phyloP scores from a whole-genome alignment of 495 filamentous ascomycete species.

The Bacidia rubella region DNA sequence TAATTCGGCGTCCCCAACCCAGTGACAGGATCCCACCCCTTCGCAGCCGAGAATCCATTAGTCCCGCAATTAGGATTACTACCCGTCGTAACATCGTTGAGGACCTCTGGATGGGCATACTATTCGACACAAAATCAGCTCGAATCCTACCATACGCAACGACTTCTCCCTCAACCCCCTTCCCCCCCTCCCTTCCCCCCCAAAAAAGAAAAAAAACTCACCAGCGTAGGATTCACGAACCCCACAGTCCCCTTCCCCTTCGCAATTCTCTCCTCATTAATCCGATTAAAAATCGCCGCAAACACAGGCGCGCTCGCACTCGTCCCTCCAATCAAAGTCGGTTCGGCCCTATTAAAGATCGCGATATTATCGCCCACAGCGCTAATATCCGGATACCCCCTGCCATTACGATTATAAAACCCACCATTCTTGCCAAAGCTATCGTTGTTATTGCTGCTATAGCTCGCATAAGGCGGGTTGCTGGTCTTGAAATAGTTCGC shows the following conservation, averaged over 20 bases:
- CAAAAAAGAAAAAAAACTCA: background rate
- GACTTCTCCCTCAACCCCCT: too few relatives aligned
- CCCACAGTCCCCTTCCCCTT: constrained; percentile 43
- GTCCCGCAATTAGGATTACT: constrained; percentile 45
- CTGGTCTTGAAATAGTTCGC: constrained; percentile 34
- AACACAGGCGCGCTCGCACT: constrained; percentile 45
- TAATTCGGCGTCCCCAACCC: constrained; percentile 26
- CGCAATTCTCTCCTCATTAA: constrained; percentile 49
- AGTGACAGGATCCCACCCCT: constrained; percentile 24
- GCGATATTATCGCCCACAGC: constrained; percentile 44
- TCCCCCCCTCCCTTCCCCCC: background rate
- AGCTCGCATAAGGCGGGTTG: constrained; percentile 27
- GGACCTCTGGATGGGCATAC: constrained; percentile 45
- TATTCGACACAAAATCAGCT: background rate
- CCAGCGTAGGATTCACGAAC: constrained; percentile 44
- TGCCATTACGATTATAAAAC: constrained; percentile 43
- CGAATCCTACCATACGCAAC: too few relatives aligned
- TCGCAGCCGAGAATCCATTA: constrained; percentile 35
- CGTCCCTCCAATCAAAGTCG: constrained; percentile 37
- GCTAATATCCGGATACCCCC: constrained; percentile 53
- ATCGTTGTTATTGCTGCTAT: constrained; percentile 6
- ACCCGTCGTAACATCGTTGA: constrained; percentile 49
- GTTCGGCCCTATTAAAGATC: constrained; percentile 28
- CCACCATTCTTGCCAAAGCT: constrained; percentile 24
- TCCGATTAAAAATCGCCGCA: constrained; percentile 41